These are phyloP conservation scores for Boletales sp. DNA, from an alignment of 768 basidiomycete genomes.

Conservation along the genomic window DNA sequence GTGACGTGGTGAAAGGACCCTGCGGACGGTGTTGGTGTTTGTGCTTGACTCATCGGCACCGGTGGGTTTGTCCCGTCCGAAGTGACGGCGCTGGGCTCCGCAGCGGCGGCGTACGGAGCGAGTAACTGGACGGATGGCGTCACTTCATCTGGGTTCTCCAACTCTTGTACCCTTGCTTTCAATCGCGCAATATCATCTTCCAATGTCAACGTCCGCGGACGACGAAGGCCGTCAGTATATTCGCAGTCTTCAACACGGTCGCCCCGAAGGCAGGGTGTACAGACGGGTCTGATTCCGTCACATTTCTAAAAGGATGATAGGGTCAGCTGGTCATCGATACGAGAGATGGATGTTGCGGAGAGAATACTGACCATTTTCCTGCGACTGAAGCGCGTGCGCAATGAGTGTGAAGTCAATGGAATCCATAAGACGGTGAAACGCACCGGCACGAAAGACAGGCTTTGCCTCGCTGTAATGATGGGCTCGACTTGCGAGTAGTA, in stretches of 20 bases:
- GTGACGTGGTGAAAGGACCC: neutral
- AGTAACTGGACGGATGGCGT: slow-evolving; percentile 48
- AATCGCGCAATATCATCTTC: slow-evolving; percentile 58
- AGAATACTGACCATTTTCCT: slow-evolving; percentile 43
- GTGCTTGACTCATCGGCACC: neutral
- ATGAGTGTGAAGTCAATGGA: neutral
- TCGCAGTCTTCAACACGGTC: slow-evolving; percentile 68
- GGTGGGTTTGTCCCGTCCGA: neutral
- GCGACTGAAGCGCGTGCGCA: slow-evolving; percentile 29
- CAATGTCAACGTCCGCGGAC: slow-evolving; percentile 56
- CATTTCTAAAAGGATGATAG: slow-evolving; percentile 47
- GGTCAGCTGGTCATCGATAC: neutral
- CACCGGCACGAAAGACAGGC: slow-evolving; percentile 54
- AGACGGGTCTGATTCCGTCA: slow-evolving; percentile 60
- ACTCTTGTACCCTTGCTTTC: slow-evolving; percentile 53
- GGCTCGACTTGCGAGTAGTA: neutral
- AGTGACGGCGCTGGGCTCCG: neutral
- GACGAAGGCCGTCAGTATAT: slow-evolving; percentile 61
- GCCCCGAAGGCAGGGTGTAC: slow-evolving; percentile 57
- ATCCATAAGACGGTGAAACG: slow-evolving; percentile 7
- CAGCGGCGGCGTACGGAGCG: slow-evolving; percentile 40
- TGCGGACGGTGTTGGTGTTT: neutral
- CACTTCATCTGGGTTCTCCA: slow-evolving; percentile 49
- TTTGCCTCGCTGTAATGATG: slow-evolving; percentile 42
- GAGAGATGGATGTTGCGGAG: too few species aligned